These are phyloP conservation scores for Fraxinus quadrangulata DNA, from an alignment of 257 asterid species.

Conservation along the genomic window DNA sequence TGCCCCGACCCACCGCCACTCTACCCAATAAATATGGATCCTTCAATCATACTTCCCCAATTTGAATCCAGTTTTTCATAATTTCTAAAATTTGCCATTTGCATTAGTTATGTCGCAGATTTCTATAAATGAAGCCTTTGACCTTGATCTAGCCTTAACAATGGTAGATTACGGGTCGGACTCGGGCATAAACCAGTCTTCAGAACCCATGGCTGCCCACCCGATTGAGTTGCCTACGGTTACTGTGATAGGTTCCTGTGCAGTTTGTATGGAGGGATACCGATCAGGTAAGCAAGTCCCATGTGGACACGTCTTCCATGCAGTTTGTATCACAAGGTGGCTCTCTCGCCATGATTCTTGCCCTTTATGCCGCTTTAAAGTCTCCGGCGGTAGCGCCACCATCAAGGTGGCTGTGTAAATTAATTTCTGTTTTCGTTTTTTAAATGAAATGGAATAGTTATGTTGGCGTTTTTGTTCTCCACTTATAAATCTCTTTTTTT, in stretches of 20 bases:
- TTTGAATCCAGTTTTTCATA: neutral
- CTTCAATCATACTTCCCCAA: neutral
- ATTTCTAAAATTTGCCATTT: neutral
- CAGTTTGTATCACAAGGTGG: conserved; percentile 40
- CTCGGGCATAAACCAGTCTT: neutral
- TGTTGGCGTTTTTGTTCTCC: no score
- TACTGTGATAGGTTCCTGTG: conserved; percentile 27
- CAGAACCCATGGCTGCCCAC: neutral
- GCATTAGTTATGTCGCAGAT: neutral
- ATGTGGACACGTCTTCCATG: conserved; percentile 45
- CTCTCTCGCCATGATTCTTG: conserved; percentile 33
- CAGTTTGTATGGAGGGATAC: conserved; percentile 35
- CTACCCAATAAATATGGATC: neutral
- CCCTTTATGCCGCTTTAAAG: conserved; percentile 35
- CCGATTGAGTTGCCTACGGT: conserved; percentile 29
- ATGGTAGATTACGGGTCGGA: conserved; percentile 22
- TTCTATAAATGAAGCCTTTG: conserved; percentile 30
- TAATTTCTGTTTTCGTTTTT: no score
- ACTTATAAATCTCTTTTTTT: no score
- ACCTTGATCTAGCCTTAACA: conserved; percentile 38
- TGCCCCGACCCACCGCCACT: no score
- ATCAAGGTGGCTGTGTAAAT: neutral
- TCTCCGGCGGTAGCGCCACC: conserved; percentile 9
- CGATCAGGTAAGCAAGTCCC: conserved; percentile 30
- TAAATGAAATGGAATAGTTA: no score